Evolutionary conservation across 495 filamentous ascomycete genomes (phyloP).

Genomic region (Antarctomyces pellizariae): DNA sequence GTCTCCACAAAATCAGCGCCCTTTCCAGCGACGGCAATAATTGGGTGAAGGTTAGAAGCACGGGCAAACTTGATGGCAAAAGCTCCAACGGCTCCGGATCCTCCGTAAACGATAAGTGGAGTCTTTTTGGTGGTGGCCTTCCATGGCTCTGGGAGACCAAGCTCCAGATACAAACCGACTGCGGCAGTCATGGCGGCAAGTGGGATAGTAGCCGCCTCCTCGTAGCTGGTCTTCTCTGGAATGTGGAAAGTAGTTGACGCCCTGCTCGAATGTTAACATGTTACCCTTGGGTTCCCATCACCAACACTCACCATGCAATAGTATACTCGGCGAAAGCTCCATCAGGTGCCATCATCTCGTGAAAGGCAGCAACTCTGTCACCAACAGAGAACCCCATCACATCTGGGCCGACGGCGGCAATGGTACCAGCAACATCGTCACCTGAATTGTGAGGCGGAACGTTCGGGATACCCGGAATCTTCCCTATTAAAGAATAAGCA

Average conservation of each 20-base stretch:
- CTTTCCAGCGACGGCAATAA: conserved; percentile 43
- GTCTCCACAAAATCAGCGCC: conserved; percentile 31
- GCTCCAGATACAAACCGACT: conserved; percentile 31
- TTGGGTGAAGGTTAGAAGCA: conserved; percentile 46
- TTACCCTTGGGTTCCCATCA: no score
- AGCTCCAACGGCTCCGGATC: conserved; percentile 37
- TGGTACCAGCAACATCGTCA: conserved; percentile 71
- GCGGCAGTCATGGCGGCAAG: conserved; percentile 56
- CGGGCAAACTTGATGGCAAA: conserved; percentile 44
- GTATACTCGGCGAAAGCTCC: conserved; percentile 56
- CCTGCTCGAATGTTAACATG: no score
- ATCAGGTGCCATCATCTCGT: conserved; percentile 27
- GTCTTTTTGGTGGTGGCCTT: conserved; percentile 17
- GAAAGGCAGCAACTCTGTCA: conserved; percentile 67
- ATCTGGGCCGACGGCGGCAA: conserved; percentile 56
- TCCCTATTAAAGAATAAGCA: conserved; percentile 35
- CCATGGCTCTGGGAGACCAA: conserved; percentile 45
- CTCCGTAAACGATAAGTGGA: conserved; percentile 38
- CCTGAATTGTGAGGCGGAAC: conserved; percentile 78
- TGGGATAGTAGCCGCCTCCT: conserved; percentile 50
- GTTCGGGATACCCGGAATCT: conserved; percentile 48
- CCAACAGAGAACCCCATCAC: conserved; percentile 55
- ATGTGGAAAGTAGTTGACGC: conserved; percentile 45
- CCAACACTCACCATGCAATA: conserved; percentile 32
- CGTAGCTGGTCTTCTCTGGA: conserved; percentile 36